Base-by-base conservation (phyloP, 129 eudicot genomes). In the Dittrichia graveolens region DNA sequence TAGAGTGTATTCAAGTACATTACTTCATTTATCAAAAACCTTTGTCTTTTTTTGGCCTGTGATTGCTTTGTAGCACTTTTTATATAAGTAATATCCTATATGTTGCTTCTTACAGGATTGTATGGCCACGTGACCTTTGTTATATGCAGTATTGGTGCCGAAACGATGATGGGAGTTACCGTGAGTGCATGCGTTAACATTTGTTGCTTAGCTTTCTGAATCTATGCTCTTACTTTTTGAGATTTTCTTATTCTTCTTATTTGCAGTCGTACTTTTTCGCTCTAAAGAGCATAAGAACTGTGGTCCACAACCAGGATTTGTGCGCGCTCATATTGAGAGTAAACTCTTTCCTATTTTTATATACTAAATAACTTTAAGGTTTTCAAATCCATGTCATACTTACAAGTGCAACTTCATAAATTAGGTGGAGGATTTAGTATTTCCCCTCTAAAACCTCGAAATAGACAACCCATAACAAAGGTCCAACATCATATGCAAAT, bases 81-180 rank as follows among this genome's bases (percentile, higher is more conserved):
- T 71, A 42, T 71, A 53, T 11, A 40, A 67, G 58, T 67, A 64
- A 57, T 66, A 66, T 15, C 41, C 50, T 24, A 31, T 52, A 19
- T 61, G 46, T 47, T 70, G 76, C 71, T 55, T 43, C 12, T 75
- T 72, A 49, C 83, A 94, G 99, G 82, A 84, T 94, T 72, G 89
- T 94, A 59, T 94, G 99, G 99, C 99, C 99, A 24, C 99, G 99
- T 65, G 99, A 94, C 84, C 97, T 94, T 59, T 94, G 99, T 83
- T 94, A 94, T 81, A 88, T 94, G 70, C 91, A 97, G 38, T 94
- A 94, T 75, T 94, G 99, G 99, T 97, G 99, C 42, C 97, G 99
- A 53, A 94, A 94, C 77, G 99, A 94, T 81, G 97, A 94, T 80
- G 99, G 99, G 61, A 94, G 99, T 80, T 94, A 94, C 76, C 97